A percentile compares a stretch with the other conserved stretches of the same genome.
Evolutionary conservation across 148 eudicot species (phyloP).

Genomic region (Rhododendron mucronatum): DNA sequence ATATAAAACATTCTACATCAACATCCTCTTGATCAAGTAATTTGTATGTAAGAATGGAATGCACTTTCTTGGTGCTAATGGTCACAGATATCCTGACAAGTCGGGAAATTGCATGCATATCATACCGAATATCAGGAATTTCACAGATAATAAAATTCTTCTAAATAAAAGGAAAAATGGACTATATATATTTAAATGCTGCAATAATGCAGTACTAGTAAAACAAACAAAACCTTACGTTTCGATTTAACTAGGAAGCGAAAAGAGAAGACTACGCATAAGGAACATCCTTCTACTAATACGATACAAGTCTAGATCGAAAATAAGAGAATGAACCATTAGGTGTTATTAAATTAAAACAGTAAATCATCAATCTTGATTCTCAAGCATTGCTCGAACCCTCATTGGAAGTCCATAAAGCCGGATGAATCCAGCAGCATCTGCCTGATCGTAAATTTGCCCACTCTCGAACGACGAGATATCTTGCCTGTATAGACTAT

Average conservation of each 20-base stretch:
- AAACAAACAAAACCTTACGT: background rate
- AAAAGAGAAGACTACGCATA: background rate
- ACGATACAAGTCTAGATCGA: background rate
- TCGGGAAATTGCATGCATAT: background rate
- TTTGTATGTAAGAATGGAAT: background rate
- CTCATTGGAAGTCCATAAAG: slow-evolving; percentile 73
- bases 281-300: background rate
- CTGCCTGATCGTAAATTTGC: slow-evolving; percentile 73
- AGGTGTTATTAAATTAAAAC: background rate
- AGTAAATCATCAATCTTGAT: background rate
- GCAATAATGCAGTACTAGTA: background rate
- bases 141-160: background rate
- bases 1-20: background rate
- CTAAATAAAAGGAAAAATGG: background rate
- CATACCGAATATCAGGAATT: background rate
- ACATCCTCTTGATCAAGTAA: background rate
- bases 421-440: slow-evolving; percentile 83
- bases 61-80: background rate
- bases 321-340: background rate
- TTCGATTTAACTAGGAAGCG: background rate
- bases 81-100: background rate
- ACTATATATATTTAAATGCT: background rate
- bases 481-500: slow-evolving; percentile 74
- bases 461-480: slow-evolving; percentile 88
- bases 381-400: slow-evolving; percentile 85